These are phyloP conservation scores for Auricularia cornea DNA, from an alignment of 768 basidiomycete species.

Conservation along the genomic window DNA sequence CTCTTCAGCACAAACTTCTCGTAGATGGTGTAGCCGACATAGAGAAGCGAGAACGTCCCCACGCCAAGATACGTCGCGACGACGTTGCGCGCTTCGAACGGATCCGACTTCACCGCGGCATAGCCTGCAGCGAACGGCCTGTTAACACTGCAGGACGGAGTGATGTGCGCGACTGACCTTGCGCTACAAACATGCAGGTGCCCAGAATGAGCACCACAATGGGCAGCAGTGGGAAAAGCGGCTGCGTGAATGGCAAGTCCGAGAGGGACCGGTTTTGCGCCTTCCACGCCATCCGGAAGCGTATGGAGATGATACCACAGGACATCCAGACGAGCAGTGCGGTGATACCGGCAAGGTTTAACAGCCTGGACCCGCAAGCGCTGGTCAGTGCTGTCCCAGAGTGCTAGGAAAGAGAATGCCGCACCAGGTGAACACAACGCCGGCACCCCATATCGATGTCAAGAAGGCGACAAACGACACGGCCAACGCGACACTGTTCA, in stretches of 20 bases:
- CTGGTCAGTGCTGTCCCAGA: slow-evolving; percentile 4
- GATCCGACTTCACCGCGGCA: not conserved
- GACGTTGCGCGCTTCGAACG: slow-evolving; percentile 32
- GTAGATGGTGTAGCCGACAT: slow-evolving; percentile 35
- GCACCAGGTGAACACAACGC: slow-evolving; percentile 41
- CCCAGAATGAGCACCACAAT: slow-evolving; percentile 41
- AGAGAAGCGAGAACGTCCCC: slow-evolving; percentile 37
- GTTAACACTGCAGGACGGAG: slow-evolving; percentile 33
- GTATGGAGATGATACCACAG: slow-evolving; percentile 45
- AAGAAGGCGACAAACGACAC: slow-evolving; percentile 45
- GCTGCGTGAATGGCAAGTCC: slow-evolving; percentile 53
- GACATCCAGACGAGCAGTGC: slow-evolving; percentile 61
- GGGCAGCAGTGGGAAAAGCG: slow-evolving; percentile 46
- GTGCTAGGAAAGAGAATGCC: not conserved
- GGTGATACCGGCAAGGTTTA: slow-evolving; percentile 58
- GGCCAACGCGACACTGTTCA: slow-evolving; percentile 37
- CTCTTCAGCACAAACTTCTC: slow-evolving; percentile 25
- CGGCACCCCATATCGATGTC: slow-evolving; percentile 51
- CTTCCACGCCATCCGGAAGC: slow-evolving; percentile 55
- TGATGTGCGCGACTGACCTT: slow-evolving; percentile 43
- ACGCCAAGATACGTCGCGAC: slow-evolving; percentile 50
- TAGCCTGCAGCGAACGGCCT: slow-evolving; percentile 21
- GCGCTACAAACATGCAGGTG: slow-evolving; percentile 44
- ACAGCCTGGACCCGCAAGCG: slow-evolving; percentile 24
- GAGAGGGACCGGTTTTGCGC: slow-evolving; percentile 41